These are phyloP conservation scores for Diaporthe caulivora DNA, from an alignment of 2,329 filamentous ascomycete genomes.

Conservation along the genomic window DNA sequence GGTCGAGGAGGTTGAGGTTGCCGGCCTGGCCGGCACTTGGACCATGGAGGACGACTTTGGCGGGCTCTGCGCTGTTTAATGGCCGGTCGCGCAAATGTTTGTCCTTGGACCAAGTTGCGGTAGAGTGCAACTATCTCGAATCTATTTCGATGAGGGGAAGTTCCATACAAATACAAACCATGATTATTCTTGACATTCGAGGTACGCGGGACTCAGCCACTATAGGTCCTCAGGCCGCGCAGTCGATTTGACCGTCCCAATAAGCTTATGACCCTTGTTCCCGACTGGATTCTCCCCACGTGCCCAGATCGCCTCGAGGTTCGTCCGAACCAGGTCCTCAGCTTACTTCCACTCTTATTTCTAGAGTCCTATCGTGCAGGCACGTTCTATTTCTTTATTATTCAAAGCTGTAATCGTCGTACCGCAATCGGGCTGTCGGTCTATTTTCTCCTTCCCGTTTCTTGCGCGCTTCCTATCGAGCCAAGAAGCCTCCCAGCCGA, in stretches of 20 bases:
- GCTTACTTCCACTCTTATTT: not conserved
- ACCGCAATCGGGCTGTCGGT: too few relatives aligned
- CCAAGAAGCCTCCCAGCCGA: constrained; percentile 12
- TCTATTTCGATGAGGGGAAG: not conserved
- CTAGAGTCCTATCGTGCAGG: not conserved
- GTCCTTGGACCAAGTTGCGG: not conserved
- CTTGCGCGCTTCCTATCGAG: not conserved
- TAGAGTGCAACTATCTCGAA: not conserved
- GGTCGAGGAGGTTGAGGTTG: constrained; percentile 63
- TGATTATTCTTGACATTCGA: not conserved
- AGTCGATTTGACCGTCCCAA: not conserved
- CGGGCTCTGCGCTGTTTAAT: constrained; percentile 68
- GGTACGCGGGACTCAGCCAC: not conserved
- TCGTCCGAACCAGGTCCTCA: not conserved
- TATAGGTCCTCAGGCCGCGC: not conserved
- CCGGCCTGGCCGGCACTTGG: constrained; percentile 86
- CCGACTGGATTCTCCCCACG: not conserved
- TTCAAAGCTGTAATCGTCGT: not conserved
- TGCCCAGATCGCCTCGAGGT: not conserved
- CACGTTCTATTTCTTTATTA: too few relatives aligned
- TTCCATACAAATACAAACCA: not conserved
- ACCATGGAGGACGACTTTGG: constrained; percentile 86
- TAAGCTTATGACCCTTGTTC: not conserved
- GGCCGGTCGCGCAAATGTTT: not conserved
- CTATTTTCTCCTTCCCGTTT: not conserved